Evolutionary conservation across 768 basidiomycete species (phyloP), one percentile per base, ranked within the genome.

Genomic region (Pleurotus giganteus): DNA sequence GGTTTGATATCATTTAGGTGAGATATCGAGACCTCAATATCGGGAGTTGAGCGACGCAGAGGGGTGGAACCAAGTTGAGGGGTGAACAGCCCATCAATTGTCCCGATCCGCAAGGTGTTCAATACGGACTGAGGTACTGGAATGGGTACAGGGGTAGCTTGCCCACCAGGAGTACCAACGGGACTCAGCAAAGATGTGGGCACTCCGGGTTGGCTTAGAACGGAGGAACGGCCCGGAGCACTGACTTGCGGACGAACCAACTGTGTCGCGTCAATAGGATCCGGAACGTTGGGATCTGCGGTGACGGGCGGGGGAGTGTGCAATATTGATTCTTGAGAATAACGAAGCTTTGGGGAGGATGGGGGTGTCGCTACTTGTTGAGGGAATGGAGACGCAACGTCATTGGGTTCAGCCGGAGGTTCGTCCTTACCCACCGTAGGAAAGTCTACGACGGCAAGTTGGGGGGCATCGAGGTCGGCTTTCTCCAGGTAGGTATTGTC

Each of bases 261-360:
- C 44, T 60, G 55, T 8, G 70, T 65, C 12, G 26, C 17, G 27
- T 28, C 27, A 29, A 36, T 36, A n/a, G 73, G 72, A 54, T 79
- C 77, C 12, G 70, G 67, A 12, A 73, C 69, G 27, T 61, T 64
- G 24, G 73, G 70, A 59, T 78, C 70, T 5, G 77, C 76, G 6
- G 66, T 69, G 39, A 77, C 59, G 17, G 77, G 77, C 67, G 75
- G 72, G 8, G 75, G 72, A 42, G 67, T 55, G 24, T 34, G 53
- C 17, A 21, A 44, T 21, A 60, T 43, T 17, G 60, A 51, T n/a
- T 57, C 28, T 51, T 26, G 51, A 46, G 39, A 7, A 28, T 7
- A 11, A 39, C n/a, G n/a, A n/a, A 12, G 24, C n/a, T 24, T n/a
- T 21, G 55, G 44, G 29, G 37, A 39, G n/a, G 12, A 32, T 28